Percentiles rank a stretch among this genome's conserved stretches.
These are phyloP conservation scores for Phytophthora pluvialis DNA, from an alignment of 352 stramenopile species.

Conservation along the genomic window DNA sequence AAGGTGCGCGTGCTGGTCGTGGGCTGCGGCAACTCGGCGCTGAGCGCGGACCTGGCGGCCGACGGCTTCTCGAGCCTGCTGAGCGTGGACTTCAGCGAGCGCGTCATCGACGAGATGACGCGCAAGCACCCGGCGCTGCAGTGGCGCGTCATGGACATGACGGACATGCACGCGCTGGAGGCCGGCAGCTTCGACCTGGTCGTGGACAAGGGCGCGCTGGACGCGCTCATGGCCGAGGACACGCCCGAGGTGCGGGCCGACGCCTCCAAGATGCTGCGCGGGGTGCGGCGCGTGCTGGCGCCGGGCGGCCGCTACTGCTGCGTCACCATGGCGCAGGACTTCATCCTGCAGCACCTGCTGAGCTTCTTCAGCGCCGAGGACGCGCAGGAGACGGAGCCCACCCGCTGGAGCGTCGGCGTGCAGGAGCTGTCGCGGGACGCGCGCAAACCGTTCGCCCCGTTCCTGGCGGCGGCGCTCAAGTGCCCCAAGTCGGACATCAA, in stretches of 20 bases:
- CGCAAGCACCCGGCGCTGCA: slow-evolving; percentile 64
- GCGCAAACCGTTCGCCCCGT: slow-evolving; percentile 60
- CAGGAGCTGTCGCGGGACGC: slow-evolving; percentile 50
- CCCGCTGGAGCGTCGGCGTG: slow-evolving; percentile 41
- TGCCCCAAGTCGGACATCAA: slow-evolving; percentile 26
- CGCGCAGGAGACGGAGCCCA: slow-evolving; percentile 3
- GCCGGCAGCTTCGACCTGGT: slow-evolving; percentile 72
- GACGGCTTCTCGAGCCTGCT: slow-evolving; percentile 65
- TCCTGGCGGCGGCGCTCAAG: slow-evolving; percentile 57
- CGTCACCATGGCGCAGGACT: slow-evolving; percentile 84
- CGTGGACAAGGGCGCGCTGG: slow-evolving; percentile 84
- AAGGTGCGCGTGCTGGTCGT: slow-evolving; percentile 69
- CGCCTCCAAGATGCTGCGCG: slow-evolving; percentile 70
- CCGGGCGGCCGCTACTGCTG: slow-evolving; percentile 71
- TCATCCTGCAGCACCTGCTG: slow-evolving; percentile 71
- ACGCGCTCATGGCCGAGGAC: slow-evolving; percentile 71
- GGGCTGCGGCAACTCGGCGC: slow-evolving; percentile 80
- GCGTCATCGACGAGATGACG: slow-evolving; percentile 81
- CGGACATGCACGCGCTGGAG: slow-evolving; percentile 52
- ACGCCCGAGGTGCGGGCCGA: slow-evolving; percentile 46
- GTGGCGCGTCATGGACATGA: slow-evolving; percentile 86
- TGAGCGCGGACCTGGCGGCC: slow-evolving; percentile 61
- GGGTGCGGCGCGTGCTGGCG: slow-evolving; percentile 67
- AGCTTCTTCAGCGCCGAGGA: slow-evolving; percentile 44
- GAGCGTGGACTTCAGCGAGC: slow-evolving; percentile 79